phyloP scores from a whole-genome alignment of 495 filamentous ascomycete species.

The Penicillium soppii region DNA sequence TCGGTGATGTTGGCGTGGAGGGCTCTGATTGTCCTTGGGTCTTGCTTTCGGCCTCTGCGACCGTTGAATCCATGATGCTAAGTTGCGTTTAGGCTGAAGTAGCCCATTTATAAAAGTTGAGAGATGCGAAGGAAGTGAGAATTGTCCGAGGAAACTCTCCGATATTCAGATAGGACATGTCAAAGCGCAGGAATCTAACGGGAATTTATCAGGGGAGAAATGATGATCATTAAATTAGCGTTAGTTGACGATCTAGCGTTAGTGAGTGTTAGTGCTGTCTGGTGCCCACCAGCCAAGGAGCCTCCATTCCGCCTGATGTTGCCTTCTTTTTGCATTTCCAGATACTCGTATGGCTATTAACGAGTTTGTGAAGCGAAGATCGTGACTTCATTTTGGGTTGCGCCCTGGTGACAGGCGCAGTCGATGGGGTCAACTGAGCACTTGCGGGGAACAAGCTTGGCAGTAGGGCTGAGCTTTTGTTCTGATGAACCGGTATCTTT shows the following conservation, averaged over 20 bases:
- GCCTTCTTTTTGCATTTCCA: background rate
- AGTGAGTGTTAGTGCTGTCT: constrained; percentile 5
- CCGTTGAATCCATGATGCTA: constrained; percentile 6
- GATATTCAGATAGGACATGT: constrained; percentile 10
- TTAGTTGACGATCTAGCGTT: constrained; percentile 18
- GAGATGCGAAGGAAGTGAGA: background rate
- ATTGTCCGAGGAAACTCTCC: background rate
- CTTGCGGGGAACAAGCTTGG: constrained; percentile 6
- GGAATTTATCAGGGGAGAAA: constrained; percentile 20
- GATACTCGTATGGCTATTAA: background rate
- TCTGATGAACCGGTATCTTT: background rate
- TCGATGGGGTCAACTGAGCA: constrained; percentile 13
- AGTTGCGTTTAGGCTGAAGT: background rate
- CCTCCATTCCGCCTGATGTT: constrained; percentile 11
- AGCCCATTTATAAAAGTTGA: background rate
- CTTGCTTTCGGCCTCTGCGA: background rate
- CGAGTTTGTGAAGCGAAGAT: background rate
- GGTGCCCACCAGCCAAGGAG: constrained; percentile 10
- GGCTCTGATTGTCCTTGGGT: background rate
- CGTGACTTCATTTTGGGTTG: background rate
- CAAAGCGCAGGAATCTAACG: background rate
- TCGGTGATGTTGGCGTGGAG: background rate
- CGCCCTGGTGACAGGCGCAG: constrained; percentile 7
- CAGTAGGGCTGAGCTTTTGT: constrained; percentile 6
- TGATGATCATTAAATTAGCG: constrained; percentile 29